Evolutionary conservation across 352 stramenopile genomes (phyloP), one percentile per base, ranked within the genome.

Genomic region (Phytopythium kandeliae): DNA sequence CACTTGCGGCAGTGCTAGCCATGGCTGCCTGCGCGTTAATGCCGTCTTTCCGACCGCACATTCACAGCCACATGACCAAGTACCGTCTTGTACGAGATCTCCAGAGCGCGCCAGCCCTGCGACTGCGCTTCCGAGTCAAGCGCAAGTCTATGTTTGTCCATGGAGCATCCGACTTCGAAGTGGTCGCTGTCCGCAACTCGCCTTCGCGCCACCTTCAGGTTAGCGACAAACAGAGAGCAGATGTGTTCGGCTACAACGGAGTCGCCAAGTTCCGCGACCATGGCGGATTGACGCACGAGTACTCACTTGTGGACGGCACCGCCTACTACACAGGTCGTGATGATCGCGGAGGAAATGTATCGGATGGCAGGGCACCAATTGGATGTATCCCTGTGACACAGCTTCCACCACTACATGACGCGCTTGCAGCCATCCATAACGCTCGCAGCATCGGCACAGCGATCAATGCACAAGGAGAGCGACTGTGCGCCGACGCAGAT

Each of bases 61-160:
- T 76, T 34, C 58, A 71, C 40, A 51, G 60, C 11, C 69, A 72
- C 25, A 17, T 77, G 17, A 57, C 69, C 35, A 74, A 80, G 45
- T 67, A 80, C 41, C 61, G 57, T 26, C 63, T 73, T 58, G 57
- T 81, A 22, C 58, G 55, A 1, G 65, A 62, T 28, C 55, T 80
- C 10, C 60, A 74, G 34, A 49, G 63, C 36, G 47, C 64, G 35
- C 50, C 57, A 0, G 44, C 61, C 16, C 57, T 72, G 4, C 61
- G 56, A 47, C 43, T 74, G 17, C 51, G 43, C 2, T 65, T 78
- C 52, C 28, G 58, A 16, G 54, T 67, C 57, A 74, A 73, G 35
- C 65, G 65, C 1, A 65, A 65, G 31, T 54, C 62, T 13, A 75
- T 73, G 57, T 55, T 60, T 28, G 46, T 74, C 31, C 63, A 74